Evolutionary conservation across 169 alveolate species (phyloP), one percentile per base, ranked within the genome.

Genomic region (Plasmodium vivax): DNA sequence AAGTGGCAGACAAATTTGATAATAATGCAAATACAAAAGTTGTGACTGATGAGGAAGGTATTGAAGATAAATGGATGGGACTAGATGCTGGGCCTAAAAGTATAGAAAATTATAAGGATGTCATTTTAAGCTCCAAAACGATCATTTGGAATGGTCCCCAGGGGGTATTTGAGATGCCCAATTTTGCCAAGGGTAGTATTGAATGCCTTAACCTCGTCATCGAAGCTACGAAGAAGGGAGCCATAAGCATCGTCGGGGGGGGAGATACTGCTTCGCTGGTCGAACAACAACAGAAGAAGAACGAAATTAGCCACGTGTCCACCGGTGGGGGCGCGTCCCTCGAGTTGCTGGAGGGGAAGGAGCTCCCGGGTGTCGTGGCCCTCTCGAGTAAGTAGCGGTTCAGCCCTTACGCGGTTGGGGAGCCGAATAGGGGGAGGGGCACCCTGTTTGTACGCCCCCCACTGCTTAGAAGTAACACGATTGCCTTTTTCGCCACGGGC

Each of bases 261-360:
- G 99, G 99, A 12, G 99, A 99, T 92, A 98, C 99, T 14, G 99
- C 99, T 19, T 95, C 99, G 32, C 96, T 98, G 38, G 99, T 99
- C 0, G 98, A 98, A 93, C 95, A 95, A 51, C 96, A 97, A 51
- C 98, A 98, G 54, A 96, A 97, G 43, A 97, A 97, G 47, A 85
- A 95, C 41, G 93, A 97, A 92, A 97, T 99, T 92, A 98, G 99
- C 71, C 99, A 99, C 85, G 99, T 99, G 23, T 97, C 99, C 82
- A 99, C 99, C 9, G 99, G 99, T 14, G 99, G 99, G 27, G 99
- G 99, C 16, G 99, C 99, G 6, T 98, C 99, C 3, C 97, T 99
- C 36, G 99, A 99, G 95, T 97, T 99, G 2, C 96, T 99, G 75
- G 99, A 99, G 95, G 99, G 99, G 83, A 99, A 99, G 93, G 98